A percentile compares a stretch with the other conserved stretches of the same genome.
Evolutionary conservation across 1,284 basidiomycete species (phyloP).

Genomic region (Cutaneotrichosporon dermatis): DNA sequence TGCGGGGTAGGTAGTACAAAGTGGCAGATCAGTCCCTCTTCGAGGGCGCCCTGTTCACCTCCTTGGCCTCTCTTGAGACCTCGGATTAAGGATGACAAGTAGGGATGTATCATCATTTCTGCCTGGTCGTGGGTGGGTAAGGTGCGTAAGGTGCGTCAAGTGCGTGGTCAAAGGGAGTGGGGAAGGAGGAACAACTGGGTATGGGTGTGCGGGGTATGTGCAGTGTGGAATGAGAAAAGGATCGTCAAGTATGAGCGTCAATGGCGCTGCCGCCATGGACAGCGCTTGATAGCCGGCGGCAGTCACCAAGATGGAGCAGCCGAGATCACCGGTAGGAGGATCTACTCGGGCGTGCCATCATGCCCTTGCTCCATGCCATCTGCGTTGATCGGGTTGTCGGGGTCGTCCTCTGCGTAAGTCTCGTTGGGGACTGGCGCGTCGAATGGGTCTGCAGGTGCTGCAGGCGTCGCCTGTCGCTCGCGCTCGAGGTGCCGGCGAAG

Average conservation of each 20-base stretch:
- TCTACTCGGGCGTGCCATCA: not conserved
- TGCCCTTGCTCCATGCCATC: conserved; percentile 1
- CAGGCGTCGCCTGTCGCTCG: conserved; percentile 27
- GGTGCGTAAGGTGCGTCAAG: too few relatives aligned
- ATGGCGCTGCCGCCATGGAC: too few relatives aligned
- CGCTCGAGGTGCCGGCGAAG: conserved; percentile 35
- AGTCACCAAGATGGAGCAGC: too few relatives aligned
- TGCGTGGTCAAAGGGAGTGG: not conserved
- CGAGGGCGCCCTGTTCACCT: conserved; percentile 13
- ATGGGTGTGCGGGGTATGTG: not conserved
- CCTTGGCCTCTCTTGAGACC: not conserved
- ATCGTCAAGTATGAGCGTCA: too few relatives aligned
- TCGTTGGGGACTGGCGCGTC: conserved; percentile 47
- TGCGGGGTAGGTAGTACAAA: not conserved
- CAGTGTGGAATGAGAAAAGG: too few relatives aligned
- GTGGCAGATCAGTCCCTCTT: conserved; percentile 16
- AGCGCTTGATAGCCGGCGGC: too few relatives aligned
- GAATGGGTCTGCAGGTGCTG: conserved; percentile 30
- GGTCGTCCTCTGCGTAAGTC: conserved; percentile 35
- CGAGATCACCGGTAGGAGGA: too few relatives aligned
- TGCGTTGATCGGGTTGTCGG: not conserved
- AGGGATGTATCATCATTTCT: conserved; percentile 19
- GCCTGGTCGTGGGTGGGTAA: not conserved
- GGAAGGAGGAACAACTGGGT: not conserved
- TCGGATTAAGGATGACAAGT: conserved; percentile 23